Percentiles rank a stretch among this genome's conserved stretches.
Evolutionary conservation across 2,329 filamentous ascomycete genomes (phyloP).

Genomic region (Calonectria pseudoreteaudii): DNA sequence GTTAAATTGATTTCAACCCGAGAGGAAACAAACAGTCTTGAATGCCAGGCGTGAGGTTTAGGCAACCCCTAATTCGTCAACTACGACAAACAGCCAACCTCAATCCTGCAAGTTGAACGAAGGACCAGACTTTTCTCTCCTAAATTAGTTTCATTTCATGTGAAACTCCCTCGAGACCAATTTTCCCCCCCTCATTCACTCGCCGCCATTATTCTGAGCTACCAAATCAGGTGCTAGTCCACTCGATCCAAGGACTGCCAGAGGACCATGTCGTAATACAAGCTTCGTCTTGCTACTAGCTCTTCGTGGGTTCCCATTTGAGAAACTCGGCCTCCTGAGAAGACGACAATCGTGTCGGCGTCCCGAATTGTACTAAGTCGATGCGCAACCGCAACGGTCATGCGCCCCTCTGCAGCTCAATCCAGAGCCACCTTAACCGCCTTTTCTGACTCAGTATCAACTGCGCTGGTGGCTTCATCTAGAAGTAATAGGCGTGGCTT

Average conservation of each 20-base stretch:
- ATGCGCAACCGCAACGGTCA: constrained; percentile 76
- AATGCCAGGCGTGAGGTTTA: not conserved
- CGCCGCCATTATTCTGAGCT: not conserved
- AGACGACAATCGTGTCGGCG: constrained; percentile 73
- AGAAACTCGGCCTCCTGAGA: constrained; percentile 58
- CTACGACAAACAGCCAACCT: not conserved
- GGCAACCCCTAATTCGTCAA: not conserved
- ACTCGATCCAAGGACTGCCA: constrained; percentile 55
- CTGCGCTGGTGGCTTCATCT: constrained; percentile 76
- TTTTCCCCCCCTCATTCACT: not conserved
- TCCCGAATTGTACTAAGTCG: constrained; percentile 66
- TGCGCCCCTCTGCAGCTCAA: constrained; percentile 51
- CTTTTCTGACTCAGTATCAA: constrained; percentile 75
- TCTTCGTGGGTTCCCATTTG: constrained; percentile 73
- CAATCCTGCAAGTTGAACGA: not conserved
- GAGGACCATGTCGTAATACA: constrained; percentile 67
- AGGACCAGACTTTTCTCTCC: not conserved
- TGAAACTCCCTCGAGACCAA: not conserved
- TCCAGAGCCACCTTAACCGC: constrained; percentile 74
- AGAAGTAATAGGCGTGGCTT: constrained; percentile 75
- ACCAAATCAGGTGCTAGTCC: constrained; percentile 11
- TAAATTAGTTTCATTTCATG: not conserved
- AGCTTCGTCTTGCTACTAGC: constrained; percentile 60
- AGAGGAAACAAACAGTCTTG: not conserved
- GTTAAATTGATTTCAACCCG: too few relatives aligned